Base-by-base conservation (phyloP, 371 early-diverging fungal species). In the Funneliformis caledonium region DNA sequence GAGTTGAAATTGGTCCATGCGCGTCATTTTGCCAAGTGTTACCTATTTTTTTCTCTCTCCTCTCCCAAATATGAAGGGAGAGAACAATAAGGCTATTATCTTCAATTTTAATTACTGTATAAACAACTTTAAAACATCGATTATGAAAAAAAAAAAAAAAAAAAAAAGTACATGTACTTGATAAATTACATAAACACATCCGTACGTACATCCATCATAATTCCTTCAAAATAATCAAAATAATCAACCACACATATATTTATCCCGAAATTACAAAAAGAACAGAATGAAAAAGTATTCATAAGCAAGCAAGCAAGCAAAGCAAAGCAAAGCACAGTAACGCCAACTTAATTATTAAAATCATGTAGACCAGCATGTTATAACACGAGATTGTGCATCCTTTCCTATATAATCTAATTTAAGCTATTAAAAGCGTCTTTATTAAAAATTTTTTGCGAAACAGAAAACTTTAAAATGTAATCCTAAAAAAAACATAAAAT, bases 211-310 rank as follows among this genome's bases (percentile, higher is more conserved):
- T 52, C 56, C 56, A 56, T 56, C 56, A 56, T 19, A 19, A 56
- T 56, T 56, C 37, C 37, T 37, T 37, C 56, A 56, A 47, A 47
- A 47, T 4, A 47, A 47, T 16, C 3, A 16, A 19, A 56, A 19
- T 56, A 56, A 56, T 56, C 56, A 56, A 56, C 56, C 56, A 56
- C 19, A 56, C 56, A 56, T 56, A 56, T 56, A 56, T 56, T 56
- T 19, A 56, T 56, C 56, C 56, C 56, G 56, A 56, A 56, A 16
- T 56, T 56, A 56, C 56, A 56, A 56, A 56, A 56, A 56, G 56
- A 56, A 56, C 37, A 52, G 16, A 19, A 0, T 4, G 6, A 56
- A 5, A 56, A 19, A 2, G 56, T 56, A 56, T 56, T 56, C 56
- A 56, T 19, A 16, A 56, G 19, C 56, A 56, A 56, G 37, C 37